Evolutionary conservation across 345 rosid species (phyloP), one percentile per base, ranked within the genome.

Genomic region (Aquilaria yunnanensis): DNA sequence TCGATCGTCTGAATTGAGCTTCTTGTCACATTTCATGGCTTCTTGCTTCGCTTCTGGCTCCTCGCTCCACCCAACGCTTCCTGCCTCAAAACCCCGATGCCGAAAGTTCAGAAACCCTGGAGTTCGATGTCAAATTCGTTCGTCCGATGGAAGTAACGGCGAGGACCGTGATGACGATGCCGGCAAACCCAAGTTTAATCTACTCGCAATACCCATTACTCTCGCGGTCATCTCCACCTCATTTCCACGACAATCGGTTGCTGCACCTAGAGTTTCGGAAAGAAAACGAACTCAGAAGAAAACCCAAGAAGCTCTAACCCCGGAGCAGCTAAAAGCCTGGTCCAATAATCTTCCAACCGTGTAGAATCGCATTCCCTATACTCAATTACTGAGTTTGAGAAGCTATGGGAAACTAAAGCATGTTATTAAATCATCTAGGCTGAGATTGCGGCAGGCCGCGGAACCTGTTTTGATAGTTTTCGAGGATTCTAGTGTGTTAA

Each of bases 241-340:
- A 32, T 75, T 92, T 2, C 68, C 85, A 0, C 78, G 75, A 50
- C 72, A 79, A 7, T 72, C 74, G 33, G 69, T 78, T 14, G 88
- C 85, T 8, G 80, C 86, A 1, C 70, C 86, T 37, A 86, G 79
- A 60, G 78, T 66, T 43, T 70, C 81, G 0, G 83, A 54, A 65
- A 92, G 64, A 59, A 87, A 80, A 70, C 81, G 72, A 75, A 23
- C 78, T 45, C 81, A 60, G 64, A 89, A 78, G 77, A 92, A 75
- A 64, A 8, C 83, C 30, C 81, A 75, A 56, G 92, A 87, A 62
- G 71, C 83, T 14, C 72, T 82, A 50, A 82, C 90, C 12, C 82
- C 83, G 0, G 95, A 87, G 48, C 96, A 92, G 80, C 80, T 89
- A 29, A 89, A 75, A 76, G 70, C 73, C 33, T 92, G 98, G 98